Evolutionary conservation across 805 yeast genomes (phyloP), one percentile per base, ranked within the genome.

Genomic region (Allodekkera sacchari): DNA sequence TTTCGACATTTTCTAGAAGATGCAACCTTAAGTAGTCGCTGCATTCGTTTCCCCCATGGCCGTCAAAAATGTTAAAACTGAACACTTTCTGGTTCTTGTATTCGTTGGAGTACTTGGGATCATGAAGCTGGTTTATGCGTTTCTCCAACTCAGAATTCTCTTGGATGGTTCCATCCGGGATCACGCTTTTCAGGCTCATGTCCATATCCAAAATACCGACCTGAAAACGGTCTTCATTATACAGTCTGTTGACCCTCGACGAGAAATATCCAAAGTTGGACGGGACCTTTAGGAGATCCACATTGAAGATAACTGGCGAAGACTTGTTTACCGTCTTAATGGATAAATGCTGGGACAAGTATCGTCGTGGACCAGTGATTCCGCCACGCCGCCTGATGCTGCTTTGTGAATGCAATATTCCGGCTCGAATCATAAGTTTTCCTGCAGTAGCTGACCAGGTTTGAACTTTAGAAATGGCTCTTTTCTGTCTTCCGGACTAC

Each of bases 41-140:
- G 45, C 95, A 83, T 33, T 77, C 77, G 16, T 64, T 66, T 15
- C 95, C 94, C 6, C 97, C 98, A 57, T 92, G 98, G 7, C 98
- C 98, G 57, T 92, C 98, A 54, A 83, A 87, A 2, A 92, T 68
- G 28, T 74, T 73, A 46, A 83, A 77, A 42, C 73, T 74, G 58
- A 89, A 82, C 13, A 77, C 74, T 31, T 59, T 44, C 2, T 37
- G 33, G 22, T 39, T 29, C 9, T 26, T 14, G 22, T 26, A 41
- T 7, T 24, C 10, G 19, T 37, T 31, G 25, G 30, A 27, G 27
- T 47, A 46, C 4, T 10, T n/a, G 4, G 51, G 52, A 24, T 36
- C 41, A 4, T 33, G 29, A 7, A 34, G 22, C 23, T 42, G 31
- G 22, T 36, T 27, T 2, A 48, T 34, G 24, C 55, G 39, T 6